Conservation (phyloP, 2,329 filamentous ascomycete genomes). For the Lecanicillium sp. region DNA sequence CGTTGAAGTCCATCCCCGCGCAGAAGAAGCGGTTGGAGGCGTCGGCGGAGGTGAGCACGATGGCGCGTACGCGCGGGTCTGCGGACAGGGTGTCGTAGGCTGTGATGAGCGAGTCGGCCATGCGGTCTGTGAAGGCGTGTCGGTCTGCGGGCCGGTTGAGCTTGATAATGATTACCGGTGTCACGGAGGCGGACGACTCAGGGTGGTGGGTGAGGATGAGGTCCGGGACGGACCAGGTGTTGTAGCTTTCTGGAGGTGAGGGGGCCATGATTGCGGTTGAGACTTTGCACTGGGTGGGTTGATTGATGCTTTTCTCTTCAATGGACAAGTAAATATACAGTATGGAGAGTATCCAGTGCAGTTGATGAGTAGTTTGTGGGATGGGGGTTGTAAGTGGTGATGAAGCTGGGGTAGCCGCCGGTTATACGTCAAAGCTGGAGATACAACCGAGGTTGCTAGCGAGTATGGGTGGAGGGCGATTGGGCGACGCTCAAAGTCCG, state of each 20-base stretch:
- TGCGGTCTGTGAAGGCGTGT: constrained; percentile 62
- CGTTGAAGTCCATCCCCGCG: constrained; percentile 48
- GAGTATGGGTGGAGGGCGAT: too few relatives aligned
- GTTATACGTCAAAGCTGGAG: too few relatives aligned
- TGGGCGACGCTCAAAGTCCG: too few relatives aligned
- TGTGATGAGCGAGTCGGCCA: constrained; percentile 52
- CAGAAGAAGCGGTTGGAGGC: constrained; percentile 44
- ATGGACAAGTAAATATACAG: too few relatives aligned
- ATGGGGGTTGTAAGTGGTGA: too few relatives aligned
- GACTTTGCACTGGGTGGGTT: too few relatives aligned
- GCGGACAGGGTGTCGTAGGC: constrained; percentile 43
- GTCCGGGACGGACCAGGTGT: constrained; percentile 30
- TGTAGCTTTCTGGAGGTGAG: constrained; percentile 29
- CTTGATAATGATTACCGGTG: constrained; percentile 54
- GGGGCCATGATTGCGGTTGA: constrained; percentile 13
- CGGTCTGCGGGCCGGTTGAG: constrained; percentile 57
- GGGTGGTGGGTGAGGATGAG: constrained; percentile 44
- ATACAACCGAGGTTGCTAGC: too few relatives aligned
- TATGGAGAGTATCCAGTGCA: too few relatives aligned
- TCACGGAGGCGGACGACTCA: constrained; percentile 42
- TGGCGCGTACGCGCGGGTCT: constrained; percentile 45
- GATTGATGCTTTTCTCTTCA: not conserved
- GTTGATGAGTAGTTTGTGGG: too few relatives aligned
- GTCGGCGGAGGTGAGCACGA: constrained; percentile 48
- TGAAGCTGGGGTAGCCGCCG: too few relatives aligned